Evolutionary conservation across 164 flowering plant species (phyloP), one percentile per base, ranked within the genome.

Genomic region (Berberis thunbergii): DNA sequence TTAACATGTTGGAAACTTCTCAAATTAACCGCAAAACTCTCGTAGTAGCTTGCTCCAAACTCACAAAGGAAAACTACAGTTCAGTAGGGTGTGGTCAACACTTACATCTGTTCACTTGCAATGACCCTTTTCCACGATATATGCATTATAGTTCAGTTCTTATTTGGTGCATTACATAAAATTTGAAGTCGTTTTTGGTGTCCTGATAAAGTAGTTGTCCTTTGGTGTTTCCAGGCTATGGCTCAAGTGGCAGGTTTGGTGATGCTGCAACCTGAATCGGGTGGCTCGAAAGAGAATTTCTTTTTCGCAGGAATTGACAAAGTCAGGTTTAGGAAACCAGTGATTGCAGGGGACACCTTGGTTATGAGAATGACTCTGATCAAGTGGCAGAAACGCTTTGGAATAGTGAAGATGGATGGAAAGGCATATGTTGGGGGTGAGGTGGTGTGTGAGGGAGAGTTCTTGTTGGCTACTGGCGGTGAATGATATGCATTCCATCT

Each of bases 251-350:
- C 97, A 64, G 98, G 98, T 45, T n/a, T 93, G 60, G 91, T 90
- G 41, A 87, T 93, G 97, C 81, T 91, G 78, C 94, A 91, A 73
- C 97, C 96, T 1, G 98, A 93, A 70, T 89, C 88, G 12, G 98
- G 95, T 59, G 96, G 95, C 58, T 87, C 95, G 41, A 81, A 83
- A 13, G 89, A 84, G 0, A 88, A 81, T 69, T 90, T 93, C 83
- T 86, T 90, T 86, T 93, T 93, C 77, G 97, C 92, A n/a, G 97
- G 98, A 58, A 81, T 93, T 41, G 97, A 93, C 85, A 88, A 87
- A 81, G 95, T 90, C 54, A 81, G 98, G 71, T 93, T 93, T 74
- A 69, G 98, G 46, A 93, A 88, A 65, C 98, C 98, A 1, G 98
- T 93, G 67, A 73, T 88, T 71, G 92, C 98, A 11, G 98, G 98